Percentiles rank a stretch among this genome's conserved stretches.
Evolutionary conservation across 2,329 filamentous ascomycete genomes (phyloP).

Genomic region (Epicoccum sorghinum): DNA sequence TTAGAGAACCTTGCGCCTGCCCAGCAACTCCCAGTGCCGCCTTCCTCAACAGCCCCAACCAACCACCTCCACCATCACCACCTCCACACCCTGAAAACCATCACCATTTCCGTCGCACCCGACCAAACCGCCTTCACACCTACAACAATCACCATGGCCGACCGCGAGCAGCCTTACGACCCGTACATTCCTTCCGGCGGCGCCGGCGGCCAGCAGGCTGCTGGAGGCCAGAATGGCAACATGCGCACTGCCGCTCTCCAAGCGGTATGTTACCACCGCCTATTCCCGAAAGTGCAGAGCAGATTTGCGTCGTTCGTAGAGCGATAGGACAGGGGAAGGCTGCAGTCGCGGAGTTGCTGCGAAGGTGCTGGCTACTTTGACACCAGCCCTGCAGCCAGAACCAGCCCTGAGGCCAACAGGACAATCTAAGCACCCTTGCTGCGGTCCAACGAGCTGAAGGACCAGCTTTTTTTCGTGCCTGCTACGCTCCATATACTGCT

Average conservation of each 20-base stretch:
- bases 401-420: constrained; percentile 12
- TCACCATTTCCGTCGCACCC: constrained; percentile 27
- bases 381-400: constrained; percentile 8
- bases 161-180: constrained; percentile 74
- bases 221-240: constrained; percentile 58
- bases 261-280: constrained; percentile 64
- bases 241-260: constrained; percentile 76
- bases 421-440: not conserved
- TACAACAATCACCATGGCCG: constrained; percentile 56
- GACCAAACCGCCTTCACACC: constrained; percentile 8
- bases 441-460: no score
- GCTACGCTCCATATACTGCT: not conserved
- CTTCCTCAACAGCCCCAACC: constrained; percentile 31
- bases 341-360: not conserved
- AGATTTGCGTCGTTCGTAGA: not conserved
- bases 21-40: constrained; percentile 20
- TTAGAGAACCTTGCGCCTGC: constrained; percentile 19
- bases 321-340: constrained; percentile 2
- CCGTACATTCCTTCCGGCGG: constrained; percentile 82
- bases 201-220: constrained; percentile 53
- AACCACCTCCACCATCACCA: constrained; percentile 32
- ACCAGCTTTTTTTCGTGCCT: not conserved
- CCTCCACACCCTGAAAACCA: constrained; percentile 22
- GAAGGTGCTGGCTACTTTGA: not conserved
- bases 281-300: constrained; percentile 3